Percentiles rank a stretch among this genome's conserved stretches.
Evolutionary conservation across 352 stramenopile genomes (phyloP).

Genomic region (Poterioochromonas sp.): DNA sequence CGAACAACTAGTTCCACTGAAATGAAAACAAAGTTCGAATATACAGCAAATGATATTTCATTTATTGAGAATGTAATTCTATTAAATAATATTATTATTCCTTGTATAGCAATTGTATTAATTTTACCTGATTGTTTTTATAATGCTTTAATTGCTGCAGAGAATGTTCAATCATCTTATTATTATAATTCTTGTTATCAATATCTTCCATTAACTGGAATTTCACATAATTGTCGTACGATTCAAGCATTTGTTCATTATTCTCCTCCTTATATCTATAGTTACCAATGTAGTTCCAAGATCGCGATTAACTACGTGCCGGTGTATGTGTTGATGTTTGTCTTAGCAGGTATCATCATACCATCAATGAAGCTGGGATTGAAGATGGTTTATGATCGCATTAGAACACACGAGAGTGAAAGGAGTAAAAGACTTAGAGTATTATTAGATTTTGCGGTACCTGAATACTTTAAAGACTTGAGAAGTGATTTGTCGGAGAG

Average conservation of each 20-base stretch:
- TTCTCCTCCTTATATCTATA: background rate
- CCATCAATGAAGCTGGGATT: background rate
- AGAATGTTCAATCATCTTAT: background rate
- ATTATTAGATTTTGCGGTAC: no score
- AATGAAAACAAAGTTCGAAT: no score
- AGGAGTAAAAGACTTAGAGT: no score
- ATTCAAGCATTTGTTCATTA: background rate
- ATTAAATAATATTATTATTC: constrained; percentile 1
- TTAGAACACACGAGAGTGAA: no score
- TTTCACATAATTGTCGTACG: background rate
- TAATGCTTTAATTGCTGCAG: background rate
- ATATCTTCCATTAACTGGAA: background rate
- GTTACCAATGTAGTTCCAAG: background rate
- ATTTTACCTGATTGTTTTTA: constrained; percentile 12
- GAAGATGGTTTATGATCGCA: background rate
- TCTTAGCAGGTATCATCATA: background rate
- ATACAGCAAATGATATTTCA: background rate
- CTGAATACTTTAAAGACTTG: no score
- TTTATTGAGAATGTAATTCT: background rate
- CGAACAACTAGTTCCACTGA: no score
- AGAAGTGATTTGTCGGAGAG: no score
- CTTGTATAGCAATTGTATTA: background rate
- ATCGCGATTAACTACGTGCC: background rate
- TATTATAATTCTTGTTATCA: background rate
- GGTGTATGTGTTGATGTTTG: background rate